phyloP scores from a whole-genome alignment of 306 rosid species.

The Casuarina glauca region DNA sequence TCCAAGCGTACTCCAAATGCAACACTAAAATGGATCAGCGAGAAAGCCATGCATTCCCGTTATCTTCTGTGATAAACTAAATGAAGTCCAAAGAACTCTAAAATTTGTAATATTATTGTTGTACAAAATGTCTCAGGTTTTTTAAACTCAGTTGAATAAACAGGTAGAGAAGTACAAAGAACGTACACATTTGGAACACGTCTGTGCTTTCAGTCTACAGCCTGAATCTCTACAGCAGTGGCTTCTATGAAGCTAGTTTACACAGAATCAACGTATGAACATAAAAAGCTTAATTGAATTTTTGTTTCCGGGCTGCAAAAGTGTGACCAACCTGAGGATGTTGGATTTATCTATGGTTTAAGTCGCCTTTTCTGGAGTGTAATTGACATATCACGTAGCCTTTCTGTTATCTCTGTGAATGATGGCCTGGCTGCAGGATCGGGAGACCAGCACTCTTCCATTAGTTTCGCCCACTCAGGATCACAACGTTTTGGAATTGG shows the following conservation, averaged over 20 bases:
- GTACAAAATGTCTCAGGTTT: neutral
- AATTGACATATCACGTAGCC: conserved; percentile 69
- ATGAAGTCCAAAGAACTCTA: neutral
- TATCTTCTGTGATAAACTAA: neutral
- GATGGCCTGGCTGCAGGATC: conserved; percentile 76
- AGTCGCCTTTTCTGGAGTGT: conserved; percentile 58
- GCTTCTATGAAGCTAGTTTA: conserved; percentile 22
- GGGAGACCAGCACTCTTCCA: conserved; percentile 93
- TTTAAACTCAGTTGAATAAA: neutral
- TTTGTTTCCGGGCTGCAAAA: conserved; percentile 22
- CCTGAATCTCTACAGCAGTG: conserved; percentile 24
- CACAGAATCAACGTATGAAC: neutral
- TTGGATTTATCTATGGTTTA: conserved; percentile 29
- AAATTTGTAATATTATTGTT: neutral
- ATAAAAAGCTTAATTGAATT: neutral
- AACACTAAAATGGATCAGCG: neutral
- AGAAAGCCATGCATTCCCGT: neutral
- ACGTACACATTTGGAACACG: neutral
- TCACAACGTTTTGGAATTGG: conserved; percentile 83
- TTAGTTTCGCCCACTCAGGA: conserved; percentile 70
- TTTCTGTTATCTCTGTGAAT: conserved; percentile 67
- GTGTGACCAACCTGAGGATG: conserved; percentile 32
- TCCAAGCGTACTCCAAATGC: neutral
- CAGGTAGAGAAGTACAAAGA: neutral
- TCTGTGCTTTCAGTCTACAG: conserved; percentile 11